phyloP scores from a whole-genome alignment of 768 basidiomycete genomes.

The Filobasidium floriforme region DNA sequence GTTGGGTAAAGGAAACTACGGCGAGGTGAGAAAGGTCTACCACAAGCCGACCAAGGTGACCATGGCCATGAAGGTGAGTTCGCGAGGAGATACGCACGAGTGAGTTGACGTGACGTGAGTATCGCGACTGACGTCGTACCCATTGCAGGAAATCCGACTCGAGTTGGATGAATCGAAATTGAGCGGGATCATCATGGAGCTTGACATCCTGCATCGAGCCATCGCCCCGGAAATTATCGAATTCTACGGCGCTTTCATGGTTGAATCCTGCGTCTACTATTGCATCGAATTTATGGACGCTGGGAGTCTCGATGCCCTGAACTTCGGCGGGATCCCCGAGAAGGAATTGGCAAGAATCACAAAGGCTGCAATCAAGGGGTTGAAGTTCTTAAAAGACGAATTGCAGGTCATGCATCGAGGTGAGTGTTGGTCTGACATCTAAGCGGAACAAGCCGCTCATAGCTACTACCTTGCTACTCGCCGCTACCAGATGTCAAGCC shows the following conservation, averaged over 20 bases:
- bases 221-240: conserved; percentile 87
- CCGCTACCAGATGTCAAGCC: conserved; percentile 69
- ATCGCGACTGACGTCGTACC: neutral
- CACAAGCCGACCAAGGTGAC: conserved; percentile 89
- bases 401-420: conserved; percentile 76
- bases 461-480: conserved; percentile 64
- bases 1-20: conserved; percentile 92
- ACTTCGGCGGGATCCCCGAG: conserved; percentile 59
- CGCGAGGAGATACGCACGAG: neutral
- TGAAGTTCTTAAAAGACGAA: conserved; percentile 91
- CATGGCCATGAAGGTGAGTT: conserved; percentile 95
- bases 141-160: conserved; percentile 86
- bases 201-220: conserved; percentile 93
- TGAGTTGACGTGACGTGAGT: neutral
- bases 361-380: conserved; percentile 70
- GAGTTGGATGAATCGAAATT: conserved; percentile 89
- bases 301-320: conserved; percentile 81
- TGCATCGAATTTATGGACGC: conserved; percentile 99
- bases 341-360: conserved; percentile 75
- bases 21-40: conserved; percentile 89
- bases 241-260: conserved; percentile 98
- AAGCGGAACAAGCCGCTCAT: conserved; percentile 60
- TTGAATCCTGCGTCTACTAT: conserved; percentile 99
- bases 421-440: conserved; percentile 36
- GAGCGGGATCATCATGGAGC: conserved; percentile 95